Evolutionary conservation across 176 grass and related monocot genomes (phyloP), one percentile per base, ranked within the genome.

Genomic region (Musa acuminata): DNA sequence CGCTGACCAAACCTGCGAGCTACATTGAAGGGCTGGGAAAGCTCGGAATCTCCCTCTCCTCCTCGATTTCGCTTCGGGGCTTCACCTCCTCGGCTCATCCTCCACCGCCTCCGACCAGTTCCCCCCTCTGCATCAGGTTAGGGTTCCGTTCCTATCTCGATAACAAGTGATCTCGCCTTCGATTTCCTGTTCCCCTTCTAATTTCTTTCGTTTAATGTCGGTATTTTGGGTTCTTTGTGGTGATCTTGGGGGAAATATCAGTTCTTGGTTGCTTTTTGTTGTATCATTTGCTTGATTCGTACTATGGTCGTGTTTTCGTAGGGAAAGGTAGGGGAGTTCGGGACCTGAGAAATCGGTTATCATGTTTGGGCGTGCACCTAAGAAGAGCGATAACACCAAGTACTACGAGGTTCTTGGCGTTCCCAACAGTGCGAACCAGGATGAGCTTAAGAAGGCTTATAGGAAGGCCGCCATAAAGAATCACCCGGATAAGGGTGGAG

Each of bases 381-480:
- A 75, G 84, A 98, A 91, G 81, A 84, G 87, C 67, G 83, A 98
- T 77, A 98, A 82, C 64, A 93, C 83, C 48, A 93, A 91, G 83
- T 98, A 98, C 19, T 98, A 98, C 16, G 94, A 98, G 73, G 81
- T 93, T 60, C 94, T 98, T 73, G 90, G 87, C 64, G 94, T 98
- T 11, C 83, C 90, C 3, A 98, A 93, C 81, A 82, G 60, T 59
- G 94, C 94, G 77, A 89, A 43, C 48, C 90, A 72, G 57, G 90
- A 93, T 80, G 94, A 93, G 52, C 60, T 98, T 53, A 93, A 98
- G 94, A 98, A 91, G 78, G 94, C 94, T 25, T 98, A 91, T 26
- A 72, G 82, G 51, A 98, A 91, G 54, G 85, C 94, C 12, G 94
- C 90, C 49, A 98, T 98, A 12, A 93, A 90, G 63, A 93, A 93